These are phyloP conservation scores for Sanghuangporus baumii DNA, from an alignment of 1,284 basidiomycete species.

Conservation along the genomic window DNA sequence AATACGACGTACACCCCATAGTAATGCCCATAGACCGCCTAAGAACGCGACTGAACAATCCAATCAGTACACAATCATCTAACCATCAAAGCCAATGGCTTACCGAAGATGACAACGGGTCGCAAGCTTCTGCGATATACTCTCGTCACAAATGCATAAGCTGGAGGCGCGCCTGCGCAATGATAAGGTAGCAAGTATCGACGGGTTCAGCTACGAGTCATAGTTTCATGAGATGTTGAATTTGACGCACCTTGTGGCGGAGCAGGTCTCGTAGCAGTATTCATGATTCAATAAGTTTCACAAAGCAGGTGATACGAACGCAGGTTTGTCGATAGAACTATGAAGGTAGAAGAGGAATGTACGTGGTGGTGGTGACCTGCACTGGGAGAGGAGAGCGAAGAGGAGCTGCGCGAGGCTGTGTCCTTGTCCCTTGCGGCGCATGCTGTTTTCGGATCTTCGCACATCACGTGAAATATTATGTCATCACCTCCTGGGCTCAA, in stretches of 20 bases:
- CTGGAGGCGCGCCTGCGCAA: conserved; percentile 42
- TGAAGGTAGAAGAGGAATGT: background rate
- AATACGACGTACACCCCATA: conserved; percentile 41
- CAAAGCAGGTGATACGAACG: background rate
- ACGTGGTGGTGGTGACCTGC: conserved; percentile 1
- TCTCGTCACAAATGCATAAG: conserved; percentile 53
- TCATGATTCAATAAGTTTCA: conserved; percentile 3
- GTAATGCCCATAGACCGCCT: conserved; percentile 51
- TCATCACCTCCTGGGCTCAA: too few relatives aligned
- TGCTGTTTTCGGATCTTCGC: background rate
- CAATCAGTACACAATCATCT: conserved; percentile 1
- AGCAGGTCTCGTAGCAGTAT: conserved; percentile 10
- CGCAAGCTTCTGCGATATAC: conserved; percentile 51
- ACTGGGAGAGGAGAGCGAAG: background rate
- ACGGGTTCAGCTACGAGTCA: background rate
- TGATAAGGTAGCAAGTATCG: background rate
- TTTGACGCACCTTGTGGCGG: conserved; percentile 17
- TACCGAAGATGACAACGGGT: conserved; percentile 51
- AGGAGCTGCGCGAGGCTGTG: conserved; percentile 1
- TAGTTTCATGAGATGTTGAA: background rate
- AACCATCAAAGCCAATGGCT: conserved; percentile 25
- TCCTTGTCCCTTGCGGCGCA: background rate
- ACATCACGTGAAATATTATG: background rate
- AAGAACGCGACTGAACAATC: conserved; percentile 37
- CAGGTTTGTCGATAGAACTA: background rate